Conservation (phyloP, 2,329 filamentous ascomycete species). For the Daldinia eschscholtzii region DNA sequence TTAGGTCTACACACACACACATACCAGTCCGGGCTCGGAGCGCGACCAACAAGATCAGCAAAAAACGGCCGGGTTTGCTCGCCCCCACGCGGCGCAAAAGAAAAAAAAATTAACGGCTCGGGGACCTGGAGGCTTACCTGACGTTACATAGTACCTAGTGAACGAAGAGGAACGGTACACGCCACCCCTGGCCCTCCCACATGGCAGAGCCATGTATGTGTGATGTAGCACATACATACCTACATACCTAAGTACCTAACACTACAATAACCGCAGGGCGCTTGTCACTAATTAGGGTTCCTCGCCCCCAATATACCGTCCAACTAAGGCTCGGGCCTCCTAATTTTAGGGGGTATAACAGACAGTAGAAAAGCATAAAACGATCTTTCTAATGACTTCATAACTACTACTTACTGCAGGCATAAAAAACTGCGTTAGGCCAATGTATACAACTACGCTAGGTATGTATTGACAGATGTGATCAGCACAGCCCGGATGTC, state of each 20-base stretch:
- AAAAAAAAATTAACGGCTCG: neutral
- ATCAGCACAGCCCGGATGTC: neutral
- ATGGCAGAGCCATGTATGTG: slow-evolving; percentile 29
- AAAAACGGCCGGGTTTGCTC: slow-evolving; percentile 6
- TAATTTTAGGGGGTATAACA: slow-evolving; percentile 34
- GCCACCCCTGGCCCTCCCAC: slow-evolving; percentile 25
- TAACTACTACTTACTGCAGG: neutral
- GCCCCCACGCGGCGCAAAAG: slow-evolving; percentile 21
- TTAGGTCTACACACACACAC: neutral
- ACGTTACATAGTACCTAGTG: neutral
- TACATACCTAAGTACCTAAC: no score
- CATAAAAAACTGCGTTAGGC: neutral
- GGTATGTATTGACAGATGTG: neutral
- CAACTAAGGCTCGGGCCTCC: slow-evolving; percentile 34
- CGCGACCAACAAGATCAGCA: slow-evolving; percentile 11
- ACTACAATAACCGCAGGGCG: neutral
- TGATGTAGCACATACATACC: slow-evolving; percentile 28
- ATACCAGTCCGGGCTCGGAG: slow-evolving; percentile 12
- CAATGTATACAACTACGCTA: neutral
- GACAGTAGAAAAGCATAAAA: slow-evolving; percentile 12
- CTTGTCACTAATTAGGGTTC: neutral
- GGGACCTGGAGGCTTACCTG: slow-evolving; percentile 8
- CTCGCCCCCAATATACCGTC: slow-evolving; percentile 32
- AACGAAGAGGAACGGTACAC: neutral
- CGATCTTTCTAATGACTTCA: slow-evolving; percentile 17